Percentiles rank a stretch among this genome's conserved stretches.
phyloP scores from a whole-genome alignment of 148 eudicot genomes.

The Selenicereus undatus region DNA sequence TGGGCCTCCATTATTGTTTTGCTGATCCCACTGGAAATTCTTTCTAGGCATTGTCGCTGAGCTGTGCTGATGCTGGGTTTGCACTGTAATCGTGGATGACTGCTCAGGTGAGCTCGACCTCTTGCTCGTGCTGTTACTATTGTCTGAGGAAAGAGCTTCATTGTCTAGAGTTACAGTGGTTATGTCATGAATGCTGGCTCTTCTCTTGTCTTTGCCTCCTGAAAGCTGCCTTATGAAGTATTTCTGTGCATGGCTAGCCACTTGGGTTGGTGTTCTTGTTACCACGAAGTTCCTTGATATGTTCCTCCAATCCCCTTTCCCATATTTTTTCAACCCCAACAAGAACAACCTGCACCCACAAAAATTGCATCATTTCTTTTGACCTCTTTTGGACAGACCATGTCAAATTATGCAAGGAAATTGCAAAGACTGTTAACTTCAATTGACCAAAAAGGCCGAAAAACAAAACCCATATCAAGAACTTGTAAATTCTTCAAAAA shows the following conservation, averaged over 20 bases:
- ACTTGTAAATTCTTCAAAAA: not conserved
- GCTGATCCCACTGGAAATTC: slow-evolving; percentile 61
- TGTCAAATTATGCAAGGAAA: slow-evolving; percentile 25
- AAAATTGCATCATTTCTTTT: not conserved
- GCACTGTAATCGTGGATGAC: slow-evolving; percentile 28
- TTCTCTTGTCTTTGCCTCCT: slow-evolving; percentile 88
- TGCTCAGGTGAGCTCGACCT: slow-evolving; percentile 47
- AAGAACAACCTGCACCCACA: slow-evolving; percentile 66
- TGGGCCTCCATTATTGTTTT: slow-evolving; percentile 27
- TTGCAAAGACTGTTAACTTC: not conserved
- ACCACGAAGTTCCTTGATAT: slow-evolving; percentile 86
- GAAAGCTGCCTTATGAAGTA: slow-evolving; percentile 92
- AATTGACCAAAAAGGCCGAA: slow-evolving; percentile 12
- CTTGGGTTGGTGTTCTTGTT: slow-evolving; percentile 94
- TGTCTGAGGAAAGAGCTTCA: slow-evolving; percentile 51
- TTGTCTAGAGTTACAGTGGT: slow-evolving; percentile 78
- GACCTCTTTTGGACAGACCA: slow-evolving; percentile 13
- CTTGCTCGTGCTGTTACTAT: slow-evolving; percentile 28
- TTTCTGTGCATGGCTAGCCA: slow-evolving; percentile 98
- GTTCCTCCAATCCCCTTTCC: slow-evolving; percentile 99
- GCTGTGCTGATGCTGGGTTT: slow-evolving; percentile 34
- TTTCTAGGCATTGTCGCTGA: slow-evolving; percentile 26
- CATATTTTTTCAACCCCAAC: slow-evolving; percentile 91
- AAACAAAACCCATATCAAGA: slow-evolving; percentile 7
- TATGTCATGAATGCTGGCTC: slow-evolving; percentile 95